phyloP scores from a whole-genome alignment of 2,329 filamentous ascomycete genomes.

The Monosporascus sp. region DNA sequence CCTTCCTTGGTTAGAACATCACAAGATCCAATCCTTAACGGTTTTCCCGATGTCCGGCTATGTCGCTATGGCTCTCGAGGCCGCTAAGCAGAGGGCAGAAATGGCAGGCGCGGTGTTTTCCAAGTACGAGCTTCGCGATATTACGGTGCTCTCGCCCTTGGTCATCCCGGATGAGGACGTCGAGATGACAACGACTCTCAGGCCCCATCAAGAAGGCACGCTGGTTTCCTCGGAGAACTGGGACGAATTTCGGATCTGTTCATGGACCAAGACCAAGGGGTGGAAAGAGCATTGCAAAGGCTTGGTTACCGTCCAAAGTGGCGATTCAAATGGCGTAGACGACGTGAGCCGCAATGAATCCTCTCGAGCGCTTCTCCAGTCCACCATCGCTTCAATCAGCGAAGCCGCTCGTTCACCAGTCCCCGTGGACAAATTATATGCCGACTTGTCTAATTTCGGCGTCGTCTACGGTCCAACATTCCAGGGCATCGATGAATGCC shows the following conservation, averaged over 20 bases:
- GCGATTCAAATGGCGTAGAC: slow-evolving; percentile 35
- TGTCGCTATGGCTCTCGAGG: slow-evolving; percentile 46
- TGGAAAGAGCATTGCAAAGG: slow-evolving; percentile 56
- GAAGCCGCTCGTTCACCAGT: slow-evolving; percentile 23
- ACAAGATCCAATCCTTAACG: slow-evolving; percentile 50
- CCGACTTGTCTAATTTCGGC: slow-evolving; percentile 38
- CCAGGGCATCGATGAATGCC: slow-evolving; percentile 42
- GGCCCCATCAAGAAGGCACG: slow-evolving; percentile 35
- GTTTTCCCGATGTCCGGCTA: slow-evolving; percentile 52
- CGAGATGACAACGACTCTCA: slow-evolving; percentile 44
- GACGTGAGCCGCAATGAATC: slow-evolving; percentile 24
- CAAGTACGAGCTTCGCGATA: slow-evolving; percentile 41
- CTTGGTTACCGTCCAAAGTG: slow-evolving; percentile 36
- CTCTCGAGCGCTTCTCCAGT: slow-evolving; percentile 23
- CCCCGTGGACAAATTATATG: slow-evolving; percentile 36
- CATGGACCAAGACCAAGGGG: slow-evolving; percentile 43
- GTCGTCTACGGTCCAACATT: slow-evolving; percentile 47
- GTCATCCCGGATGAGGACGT: slow-evolving; percentile 42
- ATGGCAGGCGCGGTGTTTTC: slow-evolving; percentile 27
- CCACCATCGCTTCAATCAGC: slow-evolving; percentile 24
- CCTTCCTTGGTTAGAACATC: slow-evolving; percentile 53
- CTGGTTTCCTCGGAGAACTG: slow-evolving; percentile 38
- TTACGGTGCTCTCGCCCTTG: slow-evolving; percentile 40
- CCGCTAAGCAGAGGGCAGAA: slow-evolving; percentile 31
- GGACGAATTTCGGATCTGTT: slow-evolving; percentile 53